These are phyloP conservation scores for Penicillium sp. DNA, from an alignment of 2,329 filamentous ascomycete species.

Conservation along the genomic window DNA sequence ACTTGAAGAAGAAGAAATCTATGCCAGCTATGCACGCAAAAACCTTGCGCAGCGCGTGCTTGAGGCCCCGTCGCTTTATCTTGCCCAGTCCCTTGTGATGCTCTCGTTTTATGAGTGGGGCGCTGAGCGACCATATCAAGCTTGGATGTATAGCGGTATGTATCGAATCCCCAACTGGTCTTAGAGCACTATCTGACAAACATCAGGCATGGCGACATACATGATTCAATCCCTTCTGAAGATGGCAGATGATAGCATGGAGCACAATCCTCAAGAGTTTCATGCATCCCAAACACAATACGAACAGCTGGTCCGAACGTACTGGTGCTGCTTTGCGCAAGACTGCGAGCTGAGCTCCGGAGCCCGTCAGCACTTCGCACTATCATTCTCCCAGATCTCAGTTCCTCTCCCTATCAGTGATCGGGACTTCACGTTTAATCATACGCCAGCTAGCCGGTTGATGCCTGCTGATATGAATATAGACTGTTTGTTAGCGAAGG, in stretches of 20 bases:
- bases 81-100: constrained; percentile 39
- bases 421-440: constrained; percentile 37
- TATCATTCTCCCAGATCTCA: constrained; percentile 38
- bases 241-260: constrained; percentile 39
- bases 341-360: constrained; percentile 40
- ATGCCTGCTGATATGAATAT: constrained; percentile 33
- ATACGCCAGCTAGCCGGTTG: constrained; percentile 21
- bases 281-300: constrained; percentile 35
- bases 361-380: constrained; percentile 37
- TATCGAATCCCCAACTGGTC: background rate
- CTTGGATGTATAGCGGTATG: constrained; percentile 41
- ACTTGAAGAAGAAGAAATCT: constrained; percentile 29
- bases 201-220: constrained; percentile 38
- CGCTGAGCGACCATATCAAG: constrained; percentile 35
- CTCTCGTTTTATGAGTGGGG: constrained; percentile 40
- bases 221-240: constrained; percentile 40
- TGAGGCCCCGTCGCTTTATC: constrained; percentile 34
- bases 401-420: constrained; percentile 38
- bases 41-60: constrained; percentile 33
- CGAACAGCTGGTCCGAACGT: constrained; percentile 39
- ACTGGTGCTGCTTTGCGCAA: constrained; percentile 40
- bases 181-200: constrained; percentile 2
- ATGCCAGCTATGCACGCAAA: constrained; percentile 34
- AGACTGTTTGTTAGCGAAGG: constrained; percentile 17
- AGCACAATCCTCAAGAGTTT: constrained; percentile 36